Conservation (phyloP, 2,329 filamentous ascomycete species). For the Tolypocladium endophyticum region DNA sequence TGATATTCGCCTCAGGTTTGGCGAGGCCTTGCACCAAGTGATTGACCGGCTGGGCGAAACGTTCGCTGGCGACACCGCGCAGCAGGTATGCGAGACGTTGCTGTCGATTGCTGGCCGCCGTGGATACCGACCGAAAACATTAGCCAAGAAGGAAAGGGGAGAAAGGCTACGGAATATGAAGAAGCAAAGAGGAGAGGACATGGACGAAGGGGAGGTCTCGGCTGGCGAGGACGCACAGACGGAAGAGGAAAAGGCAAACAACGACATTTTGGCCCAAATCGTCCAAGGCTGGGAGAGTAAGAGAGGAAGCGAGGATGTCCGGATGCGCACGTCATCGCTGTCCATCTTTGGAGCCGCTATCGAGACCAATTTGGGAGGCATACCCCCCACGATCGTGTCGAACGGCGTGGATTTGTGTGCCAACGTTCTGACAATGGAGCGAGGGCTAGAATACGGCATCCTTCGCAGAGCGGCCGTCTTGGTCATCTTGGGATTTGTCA, state of each 20-base stretch:
- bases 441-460: slow-evolving; percentile 48
- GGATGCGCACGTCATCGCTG: slow-evolving; percentile 58
- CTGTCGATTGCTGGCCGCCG: slow-evolving; percentile 55
- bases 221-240: slow-evolving; percentile 35
- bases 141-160: slow-evolving; percentile 41
- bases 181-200: slow-evolving; percentile 36
- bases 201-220: slow-evolving; percentile 29
- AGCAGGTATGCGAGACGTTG: slow-evolving; percentile 44
- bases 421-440: slow-evolving; percentile 52
- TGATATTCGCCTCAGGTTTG: slow-evolving; percentile 57
- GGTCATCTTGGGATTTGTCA: slow-evolving; percentile 50
- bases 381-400: slow-evolving; percentile 41
- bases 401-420: slow-evolving; percentile 52
- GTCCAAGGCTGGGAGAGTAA: slow-evolving; percentile 58
- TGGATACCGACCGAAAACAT: slow-evolving; percentile 48
- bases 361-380: slow-evolving; percentile 48
- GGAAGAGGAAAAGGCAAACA: slow-evolving; percentile 31
- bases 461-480: slow-evolving; percentile 56
- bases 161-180: slow-evolving; percentile 37
- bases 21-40: slow-evolving; percentile 55
- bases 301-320: slow-evolving; percentile 55
- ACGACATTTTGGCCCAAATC: slow-evolving; percentile 46
- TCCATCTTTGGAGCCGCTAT: slow-evolving; percentile 51
- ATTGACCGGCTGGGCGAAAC: slow-evolving; percentile 49
- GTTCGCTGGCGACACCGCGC: slow-evolving; percentile 43